These are phyloP conservation scores for Chamaecyparis obtusa DNA, from an alignment of 75 land plant genomes.

Conservation along the genomic window DNA sequence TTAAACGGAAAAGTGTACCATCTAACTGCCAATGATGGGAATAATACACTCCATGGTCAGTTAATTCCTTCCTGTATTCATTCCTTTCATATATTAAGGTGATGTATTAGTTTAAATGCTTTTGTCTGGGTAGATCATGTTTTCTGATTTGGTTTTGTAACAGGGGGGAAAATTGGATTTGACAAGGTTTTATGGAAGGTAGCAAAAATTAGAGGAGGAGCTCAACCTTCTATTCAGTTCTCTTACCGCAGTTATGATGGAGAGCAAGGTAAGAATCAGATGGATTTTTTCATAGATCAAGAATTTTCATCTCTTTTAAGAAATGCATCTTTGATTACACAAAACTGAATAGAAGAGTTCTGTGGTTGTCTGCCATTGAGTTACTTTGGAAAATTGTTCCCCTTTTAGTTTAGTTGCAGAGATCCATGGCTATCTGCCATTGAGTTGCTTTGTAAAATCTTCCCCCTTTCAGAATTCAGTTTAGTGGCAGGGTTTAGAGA, in stretches of 20 bases:
- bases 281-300: neutral
- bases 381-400: neutral
- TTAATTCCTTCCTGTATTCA: neutral
- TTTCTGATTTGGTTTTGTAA: neutral
- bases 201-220: conserved; percentile 15
- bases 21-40: conserved; percentile 53
- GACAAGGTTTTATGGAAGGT: conserved; percentile 58
- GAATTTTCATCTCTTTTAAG: neutral
- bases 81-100: neutral
- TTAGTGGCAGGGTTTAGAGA: too few species aligned
- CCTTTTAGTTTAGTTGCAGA: neutral
- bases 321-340: neutral
- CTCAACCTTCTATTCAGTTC: conserved; percentile 42
- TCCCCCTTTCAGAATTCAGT: too few species aligned
- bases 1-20: conserved; percentile 52
- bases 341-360: neutral
- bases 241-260: conserved; percentile 73
- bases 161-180: conserved; percentile 69
- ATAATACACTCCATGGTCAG: conserved; percentile 74
- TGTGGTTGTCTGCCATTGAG: neutral
- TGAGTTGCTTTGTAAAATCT: too few species aligned
- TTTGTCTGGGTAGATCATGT: neutral
- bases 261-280: conserved; percentile 56
- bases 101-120: neutral
- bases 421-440: too few species aligned